Evolutionary conservation across 345 rosid species (phyloP).

Genomic region (Eucalyptus curtisii): DNA sequence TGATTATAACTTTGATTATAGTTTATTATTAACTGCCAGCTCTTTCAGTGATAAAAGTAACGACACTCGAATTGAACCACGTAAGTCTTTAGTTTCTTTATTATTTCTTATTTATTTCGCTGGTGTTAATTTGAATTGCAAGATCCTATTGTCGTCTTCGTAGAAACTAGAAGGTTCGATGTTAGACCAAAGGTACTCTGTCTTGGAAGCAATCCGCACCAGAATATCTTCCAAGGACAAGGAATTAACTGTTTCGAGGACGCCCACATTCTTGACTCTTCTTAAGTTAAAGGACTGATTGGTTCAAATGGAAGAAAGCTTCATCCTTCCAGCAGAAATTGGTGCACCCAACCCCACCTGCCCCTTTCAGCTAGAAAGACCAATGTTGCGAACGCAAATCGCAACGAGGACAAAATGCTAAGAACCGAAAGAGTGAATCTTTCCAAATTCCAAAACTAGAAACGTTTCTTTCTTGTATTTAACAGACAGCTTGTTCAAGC

Average conservation of each 20-base stretch:
- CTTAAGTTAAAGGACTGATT: background rate
- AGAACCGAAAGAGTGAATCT: background rate
- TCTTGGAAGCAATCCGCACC: background rate
- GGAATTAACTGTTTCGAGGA: background rate
- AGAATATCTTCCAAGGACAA: background rate
- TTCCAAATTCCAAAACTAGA: background rate
- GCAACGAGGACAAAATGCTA: background rate
- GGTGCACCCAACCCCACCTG: background rate
- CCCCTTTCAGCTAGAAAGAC: background rate
- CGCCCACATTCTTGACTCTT: background rate
- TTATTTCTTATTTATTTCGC: no score
- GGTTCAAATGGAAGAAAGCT: background rate
- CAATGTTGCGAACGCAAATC: background rate
- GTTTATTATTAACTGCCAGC: fast-evolving
- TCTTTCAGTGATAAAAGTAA: fast-evolving
- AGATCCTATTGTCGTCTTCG: no score
- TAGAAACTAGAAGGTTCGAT: background rate
- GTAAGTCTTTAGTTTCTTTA: fast-evolving
- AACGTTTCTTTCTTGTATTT: background rate
- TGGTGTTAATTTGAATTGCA: no score
- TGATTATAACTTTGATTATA: no score
- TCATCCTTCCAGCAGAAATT: background rate
- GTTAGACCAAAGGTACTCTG: background rate
- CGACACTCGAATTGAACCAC: fast-evolving
- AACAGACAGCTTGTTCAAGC: background rate